phyloP scores from a whole-genome alignment of 352 stramenopile species.

The Globisporangium barbulae region DNA sequence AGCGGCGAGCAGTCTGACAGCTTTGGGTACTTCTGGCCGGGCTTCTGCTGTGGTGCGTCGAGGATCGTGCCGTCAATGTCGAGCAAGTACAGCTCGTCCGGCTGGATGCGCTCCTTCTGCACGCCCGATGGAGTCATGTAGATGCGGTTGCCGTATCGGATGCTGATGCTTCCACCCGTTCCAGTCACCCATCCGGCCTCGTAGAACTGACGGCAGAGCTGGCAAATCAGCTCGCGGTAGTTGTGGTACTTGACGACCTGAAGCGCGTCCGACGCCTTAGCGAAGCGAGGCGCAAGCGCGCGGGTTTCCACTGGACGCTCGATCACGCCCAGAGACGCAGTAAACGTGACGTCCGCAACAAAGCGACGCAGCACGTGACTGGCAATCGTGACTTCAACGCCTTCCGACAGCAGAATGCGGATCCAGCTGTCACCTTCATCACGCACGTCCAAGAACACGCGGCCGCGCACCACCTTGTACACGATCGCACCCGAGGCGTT shows the following conservation, averaged over 20 bases:
- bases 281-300: slow-evolving; percentile 33
- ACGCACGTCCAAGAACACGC: slow-evolving; percentile 59
- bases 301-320: slow-evolving; percentile 11
- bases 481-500: slow-evolving; percentile 9
- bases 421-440: slow-evolving; percentile 74
- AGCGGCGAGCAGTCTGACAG: slow-evolving; percentile 93
- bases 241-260: slow-evolving; percentile 34
- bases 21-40: slow-evolving; percentile 56
- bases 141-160: slow-evolving; percentile 90
- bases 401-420: slow-evolving; percentile 39
- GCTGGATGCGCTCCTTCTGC: slow-evolving; percentile 95
- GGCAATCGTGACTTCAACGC: slow-evolving; percentile 30
- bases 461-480: slow-evolving; percentile 43
- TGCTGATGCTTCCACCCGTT: slow-evolving; percentile 93
- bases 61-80: slow-evolving; percentile 84
- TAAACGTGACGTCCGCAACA: slow-evolving; percentile 24
- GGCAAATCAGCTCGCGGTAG: slow-evolving; percentile 65
- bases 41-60: slow-evolving; percentile 43
- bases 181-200: slow-evolving; percentile 91
- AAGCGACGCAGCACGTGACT: slow-evolving; percentile 43
- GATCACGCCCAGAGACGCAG: slow-evolving; percentile 13
- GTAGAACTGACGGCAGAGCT: slow-evolving; percentile 78
- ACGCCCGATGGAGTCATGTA: slow-evolving; percentile 96
- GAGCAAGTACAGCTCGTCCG: slow-evolving; percentile 94
- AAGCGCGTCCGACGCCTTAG: slow-evolving; percentile 40